These are phyloP conservation scores for Casuarina equisetifolia DNA, from an alignment of 306 rosid species.

Conservation along the genomic window DNA sequence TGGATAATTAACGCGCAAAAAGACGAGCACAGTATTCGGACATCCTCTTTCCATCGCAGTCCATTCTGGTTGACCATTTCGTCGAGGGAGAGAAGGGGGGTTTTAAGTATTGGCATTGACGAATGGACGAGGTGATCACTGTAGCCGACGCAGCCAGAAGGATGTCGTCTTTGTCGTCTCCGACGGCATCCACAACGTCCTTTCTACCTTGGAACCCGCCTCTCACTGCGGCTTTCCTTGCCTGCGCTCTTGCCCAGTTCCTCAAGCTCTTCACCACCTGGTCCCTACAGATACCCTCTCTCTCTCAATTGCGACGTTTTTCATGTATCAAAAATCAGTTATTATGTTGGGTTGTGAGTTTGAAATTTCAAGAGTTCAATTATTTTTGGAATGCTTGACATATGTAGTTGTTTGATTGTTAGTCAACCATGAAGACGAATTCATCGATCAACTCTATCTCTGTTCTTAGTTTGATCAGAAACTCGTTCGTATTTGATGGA, in stretches of 20 bases:
- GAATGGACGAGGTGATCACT: conserved; percentile 56
- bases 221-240: conserved; percentile 62
- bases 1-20: background rate
- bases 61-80: background rate
- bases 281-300: conserved; percentile 34
- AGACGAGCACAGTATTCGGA: background rate
- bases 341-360: background rate
- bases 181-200: background rate
- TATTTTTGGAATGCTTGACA: background rate
- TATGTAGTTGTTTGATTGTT: background rate
- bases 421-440: background rate
- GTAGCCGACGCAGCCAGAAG: conserved; percentile 43
- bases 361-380: background rate
- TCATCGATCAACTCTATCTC: background rate
- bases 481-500: background rate
- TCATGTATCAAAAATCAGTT: background rate
- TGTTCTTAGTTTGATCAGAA: background rate
- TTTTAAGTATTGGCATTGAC: background rate
- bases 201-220: conserved; percentile 53
- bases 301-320: background rate
- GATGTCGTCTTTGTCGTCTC: conserved; percentile 30
- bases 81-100: background rate
- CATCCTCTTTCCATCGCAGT: background rate
- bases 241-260: conserved; percentile 81
- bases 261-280: conserved; percentile 96